phyloP scores from a whole-genome alignment of 208 protist genomes.

The Crithidia acanthocephali region DNA sequence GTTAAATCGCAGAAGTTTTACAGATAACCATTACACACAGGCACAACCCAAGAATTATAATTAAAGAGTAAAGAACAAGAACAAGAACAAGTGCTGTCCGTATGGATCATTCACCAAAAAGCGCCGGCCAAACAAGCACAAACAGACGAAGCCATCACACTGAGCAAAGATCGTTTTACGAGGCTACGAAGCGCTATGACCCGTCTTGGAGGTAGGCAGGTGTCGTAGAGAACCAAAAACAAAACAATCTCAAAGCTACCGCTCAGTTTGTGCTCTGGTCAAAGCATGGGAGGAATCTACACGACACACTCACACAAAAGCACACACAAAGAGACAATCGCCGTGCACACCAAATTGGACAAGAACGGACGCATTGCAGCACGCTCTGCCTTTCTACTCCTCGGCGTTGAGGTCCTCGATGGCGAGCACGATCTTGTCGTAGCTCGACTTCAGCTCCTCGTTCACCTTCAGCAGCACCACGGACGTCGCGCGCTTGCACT shows the following conservation, averaged over 20 bases:
- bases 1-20: constrained; percentile 28
- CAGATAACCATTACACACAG: neutral
- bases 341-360: too few species aligned
- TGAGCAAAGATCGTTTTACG: too few species aligned
- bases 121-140: too few species aligned
- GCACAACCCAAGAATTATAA: neutral
- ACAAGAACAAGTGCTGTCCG: neutral
- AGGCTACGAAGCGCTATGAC: too few species aligned
- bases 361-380: neutral
- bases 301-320: too few species aligned
- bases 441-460: constrained; percentile 81
- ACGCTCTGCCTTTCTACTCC: constrained; percentile 31
- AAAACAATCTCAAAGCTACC: too few species aligned
- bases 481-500: constrained; percentile 94
- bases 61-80: neutral
- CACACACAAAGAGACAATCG: neutral
- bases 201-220: too few species aligned
- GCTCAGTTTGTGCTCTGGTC: too few species aligned
- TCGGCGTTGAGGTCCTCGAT: constrained; percentile 88
- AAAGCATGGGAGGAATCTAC: too few species aligned
- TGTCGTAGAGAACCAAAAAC: too few species aligned
- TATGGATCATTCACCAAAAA: too few species aligned
- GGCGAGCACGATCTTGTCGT: constrained; percentile 88
- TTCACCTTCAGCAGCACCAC: constrained; percentile 92
- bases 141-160: too few species aligned